These are phyloP conservation scores for Ophiostoma novo-ulmi DNA, from an alignment of 2,329 filamentous ascomycete genomes.

Conservation along the genomic window DNA sequence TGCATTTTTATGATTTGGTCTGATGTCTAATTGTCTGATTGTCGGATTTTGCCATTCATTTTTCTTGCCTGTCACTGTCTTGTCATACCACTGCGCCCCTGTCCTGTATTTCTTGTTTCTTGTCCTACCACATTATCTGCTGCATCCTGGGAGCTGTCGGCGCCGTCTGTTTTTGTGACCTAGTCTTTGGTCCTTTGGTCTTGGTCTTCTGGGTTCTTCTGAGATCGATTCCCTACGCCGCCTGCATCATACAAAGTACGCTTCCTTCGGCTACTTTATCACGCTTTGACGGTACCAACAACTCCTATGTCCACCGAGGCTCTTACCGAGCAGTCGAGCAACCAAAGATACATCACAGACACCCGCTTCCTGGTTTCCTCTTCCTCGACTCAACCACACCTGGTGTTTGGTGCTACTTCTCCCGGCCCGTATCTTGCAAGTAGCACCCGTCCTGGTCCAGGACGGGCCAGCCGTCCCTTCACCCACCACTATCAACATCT, in stretches of 20 bases:
- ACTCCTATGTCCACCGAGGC: background rate
- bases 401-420: conserved; percentile 3
- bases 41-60: background rate
- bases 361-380: background rate
- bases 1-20: background rate
- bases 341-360: background rate
- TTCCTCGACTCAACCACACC: background rate
- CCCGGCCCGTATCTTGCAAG: conserved; percentile 12
- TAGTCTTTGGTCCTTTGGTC: background rate
- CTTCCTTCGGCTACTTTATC: background rate
- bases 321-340: background rate
- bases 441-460: conserved; percentile 11
- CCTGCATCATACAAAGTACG: background rate
- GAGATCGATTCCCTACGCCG: background rate
- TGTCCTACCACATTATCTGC: conserved; percentile 6
- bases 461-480: conserved; percentile 8
- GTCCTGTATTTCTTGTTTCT: background rate
- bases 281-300: background rate
- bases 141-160: background rate
- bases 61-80: background rate
- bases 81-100: conserved; percentile 15
- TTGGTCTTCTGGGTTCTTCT: background rate
- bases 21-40: conserved; percentile 1
- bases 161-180: background rate
- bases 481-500: conserved; percentile 4